Evolutionary conservation across 2,329 filamentous ascomycete species (phyloP).

Genomic region (Rutstroemia sp.): DNA sequence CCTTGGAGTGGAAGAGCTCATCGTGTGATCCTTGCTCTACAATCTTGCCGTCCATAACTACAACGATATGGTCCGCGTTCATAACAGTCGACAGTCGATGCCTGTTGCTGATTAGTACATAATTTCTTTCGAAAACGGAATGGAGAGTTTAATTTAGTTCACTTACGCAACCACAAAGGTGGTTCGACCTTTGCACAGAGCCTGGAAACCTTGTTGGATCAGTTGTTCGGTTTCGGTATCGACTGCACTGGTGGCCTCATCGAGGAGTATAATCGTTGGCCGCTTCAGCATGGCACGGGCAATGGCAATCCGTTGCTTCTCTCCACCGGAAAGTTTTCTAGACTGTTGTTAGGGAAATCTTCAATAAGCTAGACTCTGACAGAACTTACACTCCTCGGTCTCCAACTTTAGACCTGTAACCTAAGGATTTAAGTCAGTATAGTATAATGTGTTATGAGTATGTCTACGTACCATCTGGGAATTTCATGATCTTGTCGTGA

Average conservation of each 20-base stretch:
- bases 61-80: slow-evolving; percentile 45
- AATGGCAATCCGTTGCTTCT: slow-evolving; percentile 81
- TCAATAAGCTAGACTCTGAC: background rate
- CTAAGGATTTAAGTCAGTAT: slow-evolving; percentile 4
- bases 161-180: slow-evolving; percentile 35
- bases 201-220: slow-evolving; percentile 59
- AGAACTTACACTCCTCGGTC: slow-evolving; percentile 43
- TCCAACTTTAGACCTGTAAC: slow-evolving; percentile 40
- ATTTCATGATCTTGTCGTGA: slow-evolving; percentile 47
- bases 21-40: slow-evolving; percentile 45
- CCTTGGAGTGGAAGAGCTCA: slow-evolving; percentile 38
- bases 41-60: slow-evolving; percentile 44
- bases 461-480: slow-evolving; percentile 46
- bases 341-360: slow-evolving; percentile 47
- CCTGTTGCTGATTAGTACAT: slow-evolving; percentile 17
- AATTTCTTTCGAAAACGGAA: background rate
- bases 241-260: slow-evolving; percentile 89
- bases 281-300: slow-evolving; percentile 87
- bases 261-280: slow-evolving; percentile 84
- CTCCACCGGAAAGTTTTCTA: slow-evolving; percentile 81
- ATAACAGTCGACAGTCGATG: slow-evolving; percentile 48
- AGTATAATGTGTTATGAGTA: too few species aligned
- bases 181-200: slow-evolving; percentile 42
- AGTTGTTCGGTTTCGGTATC: slow-evolving; percentile 93
- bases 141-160: background rate